Base-by-base conservation (phyloP, 2,329 filamentous ascomycete species). In the Alternaria arbusti region DNA sequence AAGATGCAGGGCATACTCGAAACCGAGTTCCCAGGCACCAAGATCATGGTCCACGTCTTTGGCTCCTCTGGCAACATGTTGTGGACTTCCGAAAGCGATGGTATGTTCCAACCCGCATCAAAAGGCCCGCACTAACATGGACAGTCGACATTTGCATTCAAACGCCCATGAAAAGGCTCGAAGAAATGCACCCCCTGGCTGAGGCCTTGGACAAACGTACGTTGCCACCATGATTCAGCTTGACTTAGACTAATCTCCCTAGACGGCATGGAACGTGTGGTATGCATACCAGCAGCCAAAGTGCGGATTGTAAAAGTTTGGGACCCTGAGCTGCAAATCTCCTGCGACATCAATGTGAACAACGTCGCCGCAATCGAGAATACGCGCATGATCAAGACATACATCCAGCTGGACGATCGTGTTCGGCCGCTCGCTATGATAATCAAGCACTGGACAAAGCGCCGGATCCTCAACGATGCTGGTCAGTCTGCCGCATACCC, bases 261-360 rank as follows among this genome's bases (percentile, higher is more conserved):
- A 97, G 95, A 93, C 83, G 95, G 95, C 43, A 99, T 99, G 96
- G 88, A 98, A 79, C 93, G 93, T 74, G 94, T 99, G 1, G 92
- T 97, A 23, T 99, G 96, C 78, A 93, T 98, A 56, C 93, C 93
- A 26, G 92, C 91, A 45, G 96, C 96, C 63, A 98, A 97, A 81
- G 96, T 99, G 13, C 95, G 96, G 5, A 99, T 99, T 75, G 96
- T 99, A 71, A 98, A 98, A 84, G 92, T 97, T 59, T 99, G 96
- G 94, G 96, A 99, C 78, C 96, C 96, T 4, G 93, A 97, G 79
- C 85, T 97, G 61, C 85, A 90, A 68, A 85, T 99, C 54, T 92
- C 94, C 15, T 97, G 94, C 79, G 96, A 99, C 78, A 96, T 99
- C 91, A 99, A 99, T 73, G 94, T 99, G 82, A 99, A 99, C 83